These are phyloP conservation scores for Kitagawia praeruptora DNA, from an alignment of 129 eudicot genomes.

Conservation along the genomic window DNA sequence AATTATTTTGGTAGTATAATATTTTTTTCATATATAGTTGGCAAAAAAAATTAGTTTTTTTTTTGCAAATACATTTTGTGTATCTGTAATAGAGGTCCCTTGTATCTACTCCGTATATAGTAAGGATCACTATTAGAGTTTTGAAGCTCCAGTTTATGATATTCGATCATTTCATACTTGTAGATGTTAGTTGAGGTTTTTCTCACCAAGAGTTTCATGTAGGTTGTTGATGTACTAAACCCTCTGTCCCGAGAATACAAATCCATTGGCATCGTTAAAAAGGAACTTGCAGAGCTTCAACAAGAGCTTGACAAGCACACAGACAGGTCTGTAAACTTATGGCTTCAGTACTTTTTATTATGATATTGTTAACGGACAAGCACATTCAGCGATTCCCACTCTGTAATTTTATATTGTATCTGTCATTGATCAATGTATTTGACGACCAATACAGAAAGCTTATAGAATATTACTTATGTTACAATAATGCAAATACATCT, in stretches of 20 bases:
- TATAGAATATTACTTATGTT: not conserved
- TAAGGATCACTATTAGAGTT: not conserved
- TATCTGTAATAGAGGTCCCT: not conserved
- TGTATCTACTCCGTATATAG: too few species aligned
- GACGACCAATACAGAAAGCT: not conserved
- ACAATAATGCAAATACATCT: not conserved
- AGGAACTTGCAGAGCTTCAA: constrained; percentile 84
- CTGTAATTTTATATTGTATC: not conserved
- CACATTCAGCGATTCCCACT: not conserved
- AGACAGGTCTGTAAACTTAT: constrained; percentile 48
- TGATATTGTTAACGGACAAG: not conserved
- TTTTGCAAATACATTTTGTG: not conserved
- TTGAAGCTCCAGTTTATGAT: not conserved
- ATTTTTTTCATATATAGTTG: too few species aligned
- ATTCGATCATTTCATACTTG: not conserved
- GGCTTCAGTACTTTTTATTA: not conserved
- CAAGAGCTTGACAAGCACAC: constrained; percentile 81
- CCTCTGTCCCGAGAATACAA: constrained; percentile 96
- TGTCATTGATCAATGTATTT: not conserved
- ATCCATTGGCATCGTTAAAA: constrained; percentile 81
- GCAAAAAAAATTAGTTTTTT: not conserved
- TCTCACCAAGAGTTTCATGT: constrained; percentile 21
- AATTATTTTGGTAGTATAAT: not conserved
- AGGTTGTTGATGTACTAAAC: constrained; percentile 95
- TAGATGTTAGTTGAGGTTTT: not conserved